Conservation (phyloP, 257 asterid species). For the Vinca minor region DNA sequence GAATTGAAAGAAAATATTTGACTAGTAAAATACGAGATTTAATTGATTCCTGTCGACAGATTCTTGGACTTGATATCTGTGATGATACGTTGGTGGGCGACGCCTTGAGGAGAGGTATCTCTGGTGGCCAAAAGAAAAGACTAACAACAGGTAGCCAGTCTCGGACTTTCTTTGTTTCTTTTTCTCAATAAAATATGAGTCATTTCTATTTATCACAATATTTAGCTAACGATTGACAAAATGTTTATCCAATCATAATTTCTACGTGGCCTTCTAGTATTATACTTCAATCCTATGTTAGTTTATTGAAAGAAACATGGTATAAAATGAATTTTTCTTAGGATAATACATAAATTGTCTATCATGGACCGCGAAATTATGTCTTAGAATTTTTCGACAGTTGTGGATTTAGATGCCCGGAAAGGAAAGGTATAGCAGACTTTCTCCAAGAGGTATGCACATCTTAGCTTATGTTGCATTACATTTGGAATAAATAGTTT, state of each 20-base stretch:
- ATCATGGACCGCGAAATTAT: constrained; percentile 52
- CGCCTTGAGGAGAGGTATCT: constrained; percentile 47
- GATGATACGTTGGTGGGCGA: constrained; percentile 44
- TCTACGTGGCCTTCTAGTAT: no score
- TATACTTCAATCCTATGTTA: no score
- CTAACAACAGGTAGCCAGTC: constrained; percentile 35
- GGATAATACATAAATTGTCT: constrained; percentile 25
- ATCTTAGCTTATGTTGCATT: neutral
- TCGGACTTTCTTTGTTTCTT: neutral
- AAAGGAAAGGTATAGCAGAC: constrained; percentile 35
- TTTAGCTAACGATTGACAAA: no score
- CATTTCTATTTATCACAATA: no score
- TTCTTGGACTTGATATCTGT: constrained; percentile 52
- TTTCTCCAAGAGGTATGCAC: constrained; percentile 21
- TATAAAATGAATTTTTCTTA: no score
- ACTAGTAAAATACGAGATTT: neutral
- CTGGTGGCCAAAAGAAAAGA: constrained; percentile 60
- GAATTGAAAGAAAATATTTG: neutral
- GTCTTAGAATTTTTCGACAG: constrained; percentile 44
- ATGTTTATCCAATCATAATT: no score
- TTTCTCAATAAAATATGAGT: no score
- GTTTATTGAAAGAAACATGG: no score
- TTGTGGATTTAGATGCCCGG: constrained; percentile 66
- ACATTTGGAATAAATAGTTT: neutral
- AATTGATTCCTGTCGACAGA: constrained; percentile 19